These are phyloP conservation scores for Brassica incana DNA, from an alignment of 345 rosid species.

Conservation along the genomic window DNA sequence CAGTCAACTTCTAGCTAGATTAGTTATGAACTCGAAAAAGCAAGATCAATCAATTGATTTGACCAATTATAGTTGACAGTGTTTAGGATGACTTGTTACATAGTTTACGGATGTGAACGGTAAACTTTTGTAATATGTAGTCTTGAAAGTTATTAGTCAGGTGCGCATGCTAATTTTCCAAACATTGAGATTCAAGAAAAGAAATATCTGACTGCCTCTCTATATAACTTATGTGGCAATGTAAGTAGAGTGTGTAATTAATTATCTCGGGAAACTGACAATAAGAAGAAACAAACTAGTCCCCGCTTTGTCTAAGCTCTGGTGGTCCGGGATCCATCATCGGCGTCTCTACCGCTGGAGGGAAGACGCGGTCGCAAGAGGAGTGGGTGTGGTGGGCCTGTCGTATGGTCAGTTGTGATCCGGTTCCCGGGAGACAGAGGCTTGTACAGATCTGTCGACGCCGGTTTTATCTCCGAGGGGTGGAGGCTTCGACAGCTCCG, in stretches of 20 bases:
- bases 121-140: background rate
- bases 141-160: background rate
- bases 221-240: background rate
- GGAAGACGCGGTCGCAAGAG: no score
- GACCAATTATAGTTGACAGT: background rate
- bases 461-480: no score
- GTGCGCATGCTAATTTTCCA: slow-evolving; percentile 2
- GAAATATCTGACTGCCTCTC: background rate
- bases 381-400: no score
- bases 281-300: background rate
- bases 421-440: no score
- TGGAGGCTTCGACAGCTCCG: no score
- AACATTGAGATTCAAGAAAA: background rate
- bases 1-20: background rate
- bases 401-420: no score
- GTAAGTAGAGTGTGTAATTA: background rate
- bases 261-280: background rate
- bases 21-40: background rate
- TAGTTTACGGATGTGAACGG: background rate
- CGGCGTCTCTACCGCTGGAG: no score
- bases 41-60: background rate
- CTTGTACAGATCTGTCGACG: no score
- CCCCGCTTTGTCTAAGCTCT: no score
- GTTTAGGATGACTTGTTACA: background rate
- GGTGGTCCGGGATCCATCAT: no score